phyloP scores from a whole-genome alignment of 495 filamentous ascomycete genomes.

The Aspergillus steynii region DNA sequence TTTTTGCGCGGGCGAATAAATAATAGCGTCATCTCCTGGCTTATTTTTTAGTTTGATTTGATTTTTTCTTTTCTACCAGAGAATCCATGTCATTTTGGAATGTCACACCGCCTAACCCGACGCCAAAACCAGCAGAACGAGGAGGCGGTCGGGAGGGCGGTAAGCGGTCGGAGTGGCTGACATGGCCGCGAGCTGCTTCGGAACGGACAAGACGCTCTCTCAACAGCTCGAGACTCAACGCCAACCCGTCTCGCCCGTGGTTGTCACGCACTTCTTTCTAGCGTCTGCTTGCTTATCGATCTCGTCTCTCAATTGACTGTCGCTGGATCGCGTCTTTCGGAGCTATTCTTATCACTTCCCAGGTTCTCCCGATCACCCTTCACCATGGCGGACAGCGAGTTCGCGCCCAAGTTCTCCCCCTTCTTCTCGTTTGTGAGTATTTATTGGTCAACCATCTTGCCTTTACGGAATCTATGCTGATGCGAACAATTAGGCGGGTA shows the following conservation, averaged over 20 bases:
- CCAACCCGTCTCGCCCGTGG: background rate
- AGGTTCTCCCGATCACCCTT: background rate
- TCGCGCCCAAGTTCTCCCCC: slow-evolving; percentile 87
- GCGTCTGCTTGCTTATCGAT: background rate
- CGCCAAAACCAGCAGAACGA: too few relatives aligned
- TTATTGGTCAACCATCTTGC: slow-evolving; percentile 37
- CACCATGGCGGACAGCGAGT: slow-evolving; percentile 67
- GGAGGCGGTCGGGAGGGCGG: too few relatives aligned
- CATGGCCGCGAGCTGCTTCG: background rate
- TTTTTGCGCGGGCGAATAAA: too few relatives aligned
- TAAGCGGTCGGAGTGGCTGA: background rate
- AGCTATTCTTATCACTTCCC: background rate
- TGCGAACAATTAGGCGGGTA: slow-evolving; percentile 61
- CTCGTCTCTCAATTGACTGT: background rate
- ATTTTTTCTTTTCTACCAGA: too few relatives aligned
- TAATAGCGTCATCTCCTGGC: too few relatives aligned
- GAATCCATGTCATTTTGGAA: too few relatives aligned
- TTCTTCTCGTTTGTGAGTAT: slow-evolving; percentile 93
- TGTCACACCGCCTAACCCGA: too few relatives aligned
- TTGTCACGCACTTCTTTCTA: background rate
- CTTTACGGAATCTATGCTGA: slow-evolving; percentile 3
- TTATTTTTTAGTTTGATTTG: too few relatives aligned
- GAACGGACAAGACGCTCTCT: background rate
- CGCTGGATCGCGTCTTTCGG: background rate
- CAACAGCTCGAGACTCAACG: background rate